Percentiles rank a stretch among this genome's conserved stretches.
phyloP scores from a whole-genome alignment of 306 rosid genomes.

The Lithocarpus polystachyus region DNA sequence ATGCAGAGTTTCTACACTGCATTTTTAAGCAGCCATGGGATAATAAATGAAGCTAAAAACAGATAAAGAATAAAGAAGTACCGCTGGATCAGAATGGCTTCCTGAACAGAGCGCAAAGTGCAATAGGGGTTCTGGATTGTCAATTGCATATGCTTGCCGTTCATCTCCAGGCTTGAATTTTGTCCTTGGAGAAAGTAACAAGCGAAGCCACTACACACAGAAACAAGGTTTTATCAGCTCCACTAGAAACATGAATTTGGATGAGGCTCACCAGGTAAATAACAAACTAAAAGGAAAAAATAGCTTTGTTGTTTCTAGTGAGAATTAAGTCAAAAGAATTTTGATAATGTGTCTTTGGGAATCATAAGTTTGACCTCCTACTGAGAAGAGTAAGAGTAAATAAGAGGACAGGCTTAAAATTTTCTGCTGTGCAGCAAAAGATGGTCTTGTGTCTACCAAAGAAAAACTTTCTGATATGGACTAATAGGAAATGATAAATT shows the following conservation, averaged over 20 bases:
- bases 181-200: constrained; percentile 59
- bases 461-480: neutral
- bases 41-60: neutral
- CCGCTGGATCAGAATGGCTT: constrained; percentile 98
- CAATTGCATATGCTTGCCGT: constrained; percentile 56
- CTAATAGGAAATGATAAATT: too few species aligned
- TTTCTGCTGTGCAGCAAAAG: neutral
- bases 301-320: neutral
- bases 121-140: constrained; percentile 77
- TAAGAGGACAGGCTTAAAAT: neutral
- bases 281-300: constrained; percentile 2
- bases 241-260: neutral
- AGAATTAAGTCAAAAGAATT: neutral
- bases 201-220: constrained; percentile 74
- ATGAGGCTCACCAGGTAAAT: neutral
- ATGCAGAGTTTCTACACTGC: neutral
- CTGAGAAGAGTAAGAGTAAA: neutral
- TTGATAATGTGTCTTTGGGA: neutral
- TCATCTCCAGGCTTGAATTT: constrained; percentile 74
- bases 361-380: neutral
- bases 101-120: constrained; percentile 88
- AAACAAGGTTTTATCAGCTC: constrained; percentile 2
- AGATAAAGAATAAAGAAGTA: constrained; percentile 28
- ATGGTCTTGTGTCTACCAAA: neutral
- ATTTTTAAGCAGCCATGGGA: neutral